phyloP scores from a whole-genome alignment of 2,329 filamentous ascomycete species.

The Lecanicillium sp. region DNA sequence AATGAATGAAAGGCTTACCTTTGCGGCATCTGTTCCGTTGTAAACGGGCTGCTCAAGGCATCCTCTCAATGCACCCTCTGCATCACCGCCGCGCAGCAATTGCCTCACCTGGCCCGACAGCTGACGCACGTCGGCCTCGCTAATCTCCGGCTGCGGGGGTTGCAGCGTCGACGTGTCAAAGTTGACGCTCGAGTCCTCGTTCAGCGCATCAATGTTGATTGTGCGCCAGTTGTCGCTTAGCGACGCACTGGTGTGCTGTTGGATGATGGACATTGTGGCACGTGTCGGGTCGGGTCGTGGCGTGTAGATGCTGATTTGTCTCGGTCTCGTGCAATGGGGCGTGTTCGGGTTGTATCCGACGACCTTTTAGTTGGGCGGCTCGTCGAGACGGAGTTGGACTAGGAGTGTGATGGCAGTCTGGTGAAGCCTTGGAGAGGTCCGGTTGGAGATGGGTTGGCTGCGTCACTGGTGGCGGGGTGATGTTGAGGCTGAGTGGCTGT shows the following conservation, averaged over 20 bases:
- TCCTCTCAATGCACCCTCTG: slow-evolving; percentile 75
- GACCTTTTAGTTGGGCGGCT: too few relatives aligned
- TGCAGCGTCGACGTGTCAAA: slow-evolving; percentile 82
- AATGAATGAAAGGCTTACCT: slow-evolving; percentile 34
- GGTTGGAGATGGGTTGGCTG: slow-evolving; percentile 3
- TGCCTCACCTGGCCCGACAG: slow-evolving; percentile 78
- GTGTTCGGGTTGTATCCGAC: too few relatives aligned
- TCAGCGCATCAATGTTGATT: slow-evolving; percentile 87
- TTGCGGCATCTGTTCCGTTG: slow-evolving; percentile 47
- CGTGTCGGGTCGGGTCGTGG: neutral
- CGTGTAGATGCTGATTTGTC: too few relatives aligned
- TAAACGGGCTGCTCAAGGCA: slow-evolving; percentile 83
- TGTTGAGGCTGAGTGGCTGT: slow-evolving; percentile 3
- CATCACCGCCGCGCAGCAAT: slow-evolving; percentile 76
- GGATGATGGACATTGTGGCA: slow-evolving; percentile 55
- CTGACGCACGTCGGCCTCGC: slow-evolving; percentile 69
- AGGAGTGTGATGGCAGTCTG: too few relatives aligned
- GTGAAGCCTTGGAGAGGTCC: too few relatives aligned
- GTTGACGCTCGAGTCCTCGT: slow-evolving; percentile 84
- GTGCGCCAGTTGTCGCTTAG: slow-evolving; percentile 68
- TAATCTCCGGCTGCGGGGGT: slow-evolving; percentile 65
- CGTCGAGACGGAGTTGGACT: too few relatives aligned
- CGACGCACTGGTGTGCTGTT: slow-evolving; percentile 52
- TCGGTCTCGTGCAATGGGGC: too few relatives aligned
- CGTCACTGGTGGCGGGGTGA: slow-evolving; percentile 8